A percentile compares a stretch with the other conserved stretches of the same genome.
Conservation (phyloP, 768 basidiomycete species). For the Lentinula sp. region DNA sequence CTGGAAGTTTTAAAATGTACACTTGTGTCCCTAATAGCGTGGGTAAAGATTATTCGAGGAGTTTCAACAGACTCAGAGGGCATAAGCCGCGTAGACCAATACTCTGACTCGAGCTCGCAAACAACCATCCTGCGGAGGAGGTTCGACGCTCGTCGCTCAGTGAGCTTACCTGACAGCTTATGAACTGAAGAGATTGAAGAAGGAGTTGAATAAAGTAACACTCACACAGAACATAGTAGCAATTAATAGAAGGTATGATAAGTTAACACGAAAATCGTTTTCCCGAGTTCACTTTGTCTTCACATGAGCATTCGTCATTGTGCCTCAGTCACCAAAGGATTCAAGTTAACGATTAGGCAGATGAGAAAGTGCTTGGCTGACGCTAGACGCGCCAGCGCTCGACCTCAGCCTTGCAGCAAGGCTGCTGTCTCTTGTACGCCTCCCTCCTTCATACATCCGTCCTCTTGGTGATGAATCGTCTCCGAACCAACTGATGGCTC, state of each 20-base stretch:
- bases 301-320: background rate
- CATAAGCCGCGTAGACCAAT: too few species aligned
- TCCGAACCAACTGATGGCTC: constrained; percentile 38
- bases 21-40: too few species aligned
- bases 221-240: background rate
- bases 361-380: background rate
- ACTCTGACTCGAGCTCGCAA: too few species aligned
- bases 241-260: background rate
- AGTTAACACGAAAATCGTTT: background rate
- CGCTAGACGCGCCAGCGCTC: background rate
- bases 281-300: background rate
- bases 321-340: background rate
- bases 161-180: too few species aligned
- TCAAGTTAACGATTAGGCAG: background rate
- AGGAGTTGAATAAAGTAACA: background rate
- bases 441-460: constrained; percentile 27
- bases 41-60: too few species aligned
- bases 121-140: too few species aligned
- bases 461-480: constrained; percentile 30
- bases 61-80: too few species aligned
- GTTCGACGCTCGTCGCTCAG: too few species aligned
- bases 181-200: background rate
- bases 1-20: constrained; percentile 46
- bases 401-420: background rate
- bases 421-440: constrained; percentile 9